Conservation (phyloP, 768 basidiomycete species). For the Candolleomyces eurysporus region DNA sequence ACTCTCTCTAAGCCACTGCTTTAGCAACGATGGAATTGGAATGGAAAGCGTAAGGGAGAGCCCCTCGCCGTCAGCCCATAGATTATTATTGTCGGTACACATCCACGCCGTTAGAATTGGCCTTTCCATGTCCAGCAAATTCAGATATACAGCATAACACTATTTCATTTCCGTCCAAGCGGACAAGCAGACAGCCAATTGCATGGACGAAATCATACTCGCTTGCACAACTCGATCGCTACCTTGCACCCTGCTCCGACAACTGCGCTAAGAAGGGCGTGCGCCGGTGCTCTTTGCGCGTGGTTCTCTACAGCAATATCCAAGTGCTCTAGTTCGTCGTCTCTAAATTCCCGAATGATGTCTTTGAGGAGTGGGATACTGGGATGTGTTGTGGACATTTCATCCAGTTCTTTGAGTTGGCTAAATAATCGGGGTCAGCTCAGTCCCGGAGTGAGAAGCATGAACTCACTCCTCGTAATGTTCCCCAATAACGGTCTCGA, state of each 20-base stretch:
- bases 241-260: slow-evolving; percentile 84
- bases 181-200: not conserved
- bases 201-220: slow-evolving; percentile 43
- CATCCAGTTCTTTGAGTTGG: slow-evolving; percentile 75
- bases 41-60: slow-evolving; percentile 40
- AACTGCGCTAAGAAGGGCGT: slow-evolving; percentile 83
- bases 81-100: not conserved
- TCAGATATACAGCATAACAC: not conserved
- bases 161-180: not conserved
- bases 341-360: slow-evolving; percentile 80
- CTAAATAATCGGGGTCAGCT: slow-evolving; percentile 37
- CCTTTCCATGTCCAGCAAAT: not conserved
- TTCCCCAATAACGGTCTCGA: slow-evolving; percentile 96
- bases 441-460: not conserved
- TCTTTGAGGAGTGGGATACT: slow-evolving; percentile 73
- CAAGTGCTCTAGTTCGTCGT: slow-evolving; percentile 94
- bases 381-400: slow-evolving; percentile 63
- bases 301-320: slow-evolving; percentile 87
- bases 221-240: slow-evolving; percentile 88
- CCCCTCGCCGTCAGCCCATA: slow-evolving; percentile 18
- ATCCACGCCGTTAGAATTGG: not conserved
- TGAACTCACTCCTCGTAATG: slow-evolving; percentile 94
- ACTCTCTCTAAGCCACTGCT: slow-evolving; percentile 8
- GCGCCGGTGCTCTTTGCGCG: slow-evolving; percentile 87
- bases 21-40: slow-evolving; percentile 57